phyloP scores from a whole-genome alignment of 2,329 filamentous ascomycete genomes.

The Colletotrichum siamense region DNA sequence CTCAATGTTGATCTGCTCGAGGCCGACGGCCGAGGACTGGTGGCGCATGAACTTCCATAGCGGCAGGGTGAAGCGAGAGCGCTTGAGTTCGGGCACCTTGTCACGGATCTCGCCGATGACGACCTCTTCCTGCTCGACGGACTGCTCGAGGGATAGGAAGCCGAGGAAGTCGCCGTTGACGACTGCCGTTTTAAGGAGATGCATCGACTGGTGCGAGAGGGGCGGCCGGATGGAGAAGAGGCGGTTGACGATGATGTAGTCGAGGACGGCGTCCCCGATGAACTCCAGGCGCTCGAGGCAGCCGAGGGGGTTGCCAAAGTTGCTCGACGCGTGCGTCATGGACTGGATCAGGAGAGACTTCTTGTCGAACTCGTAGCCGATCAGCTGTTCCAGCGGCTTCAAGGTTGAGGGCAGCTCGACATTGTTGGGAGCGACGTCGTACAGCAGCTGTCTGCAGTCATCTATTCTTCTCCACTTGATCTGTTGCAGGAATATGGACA shows the following conservation, averaged over 20 bases:
- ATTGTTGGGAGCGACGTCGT: slow-evolving; percentile 39
- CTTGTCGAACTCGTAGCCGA: slow-evolving; percentile 76
- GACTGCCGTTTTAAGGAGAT: slow-evolving; percentile 74
- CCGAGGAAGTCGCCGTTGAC: slow-evolving; percentile 84
- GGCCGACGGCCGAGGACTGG: slow-evolving; percentile 50
- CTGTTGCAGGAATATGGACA: slow-evolving; percentile 70
- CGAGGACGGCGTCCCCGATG: slow-evolving; percentile 84
- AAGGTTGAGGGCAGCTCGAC: slow-evolving; percentile 45
- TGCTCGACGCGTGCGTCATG: slow-evolving; percentile 75
- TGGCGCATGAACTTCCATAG: slow-evolving; percentile 77
- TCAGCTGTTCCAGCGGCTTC: slow-evolving; percentile 62
- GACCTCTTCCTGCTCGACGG: slow-evolving; percentile 28
- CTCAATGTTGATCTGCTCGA: slow-evolving; percentile 48
- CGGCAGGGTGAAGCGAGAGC: slow-evolving; percentile 34
- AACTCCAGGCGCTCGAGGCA: slow-evolving; percentile 82
- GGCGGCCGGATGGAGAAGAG: slow-evolving; percentile 55
- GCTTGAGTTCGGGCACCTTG: slow-evolving; percentile 22
- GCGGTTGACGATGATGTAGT: slow-evolving; percentile 73
- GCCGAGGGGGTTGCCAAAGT: slow-evolving; percentile 48
- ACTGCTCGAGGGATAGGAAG: slow-evolving; percentile 71
- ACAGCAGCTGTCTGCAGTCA: slow-evolving; percentile 47
- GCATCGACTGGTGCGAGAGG: slow-evolving; percentile 66
- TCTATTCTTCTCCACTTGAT: slow-evolving; percentile 57
- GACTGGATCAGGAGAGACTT: slow-evolving; percentile 77
- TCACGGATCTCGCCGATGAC: slow-evolving; percentile 19